phyloP scores from a whole-genome alignment of 225 moss, liverwort and hornwort genomes.

The Lunularia cruciata region DNA sequence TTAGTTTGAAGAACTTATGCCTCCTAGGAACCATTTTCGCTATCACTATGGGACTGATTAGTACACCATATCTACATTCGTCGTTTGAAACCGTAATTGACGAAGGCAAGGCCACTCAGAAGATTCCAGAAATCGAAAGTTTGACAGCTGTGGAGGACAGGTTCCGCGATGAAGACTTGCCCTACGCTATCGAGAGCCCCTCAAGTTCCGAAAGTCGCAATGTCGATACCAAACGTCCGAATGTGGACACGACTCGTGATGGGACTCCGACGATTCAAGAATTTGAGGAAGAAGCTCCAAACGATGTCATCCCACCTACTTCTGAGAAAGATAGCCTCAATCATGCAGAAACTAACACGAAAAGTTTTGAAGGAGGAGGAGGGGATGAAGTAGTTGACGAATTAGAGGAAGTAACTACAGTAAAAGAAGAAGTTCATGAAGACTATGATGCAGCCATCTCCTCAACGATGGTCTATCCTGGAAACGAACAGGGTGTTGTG shows the following conservation, averaged over 20 bases:
- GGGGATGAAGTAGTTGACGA: too few species aligned
- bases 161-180: neutral
- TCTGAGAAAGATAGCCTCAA: too few species aligned
- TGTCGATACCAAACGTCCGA: neutral
- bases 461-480: too few species aligned
- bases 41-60: neutral
- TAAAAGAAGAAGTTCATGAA: too few species aligned
- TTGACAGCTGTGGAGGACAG: neutral
- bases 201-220: too few species aligned
- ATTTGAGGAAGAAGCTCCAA: neutral
- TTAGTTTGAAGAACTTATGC: conserved; percentile 5
- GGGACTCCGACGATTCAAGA: neutral
- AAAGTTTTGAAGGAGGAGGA: too few species aligned
- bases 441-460: too few species aligned
- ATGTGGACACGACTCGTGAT: neutral
- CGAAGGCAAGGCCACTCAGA: neutral
- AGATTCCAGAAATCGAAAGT: neutral
- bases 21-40: neutral
- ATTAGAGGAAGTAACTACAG: too few species aligned
- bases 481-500: too few species aligned
- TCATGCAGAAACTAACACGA: too few species aligned
- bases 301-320: too few species aligned
- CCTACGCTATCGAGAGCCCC: neutral
- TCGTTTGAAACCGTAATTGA: neutral
- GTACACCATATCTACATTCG: neutral